A percentile compares a stretch with the other conserved stretches of the same genome.
Evolutionary conservation across 345 rosid genomes (phyloP).

Genomic region (Schrenkiella parvula): DNA sequence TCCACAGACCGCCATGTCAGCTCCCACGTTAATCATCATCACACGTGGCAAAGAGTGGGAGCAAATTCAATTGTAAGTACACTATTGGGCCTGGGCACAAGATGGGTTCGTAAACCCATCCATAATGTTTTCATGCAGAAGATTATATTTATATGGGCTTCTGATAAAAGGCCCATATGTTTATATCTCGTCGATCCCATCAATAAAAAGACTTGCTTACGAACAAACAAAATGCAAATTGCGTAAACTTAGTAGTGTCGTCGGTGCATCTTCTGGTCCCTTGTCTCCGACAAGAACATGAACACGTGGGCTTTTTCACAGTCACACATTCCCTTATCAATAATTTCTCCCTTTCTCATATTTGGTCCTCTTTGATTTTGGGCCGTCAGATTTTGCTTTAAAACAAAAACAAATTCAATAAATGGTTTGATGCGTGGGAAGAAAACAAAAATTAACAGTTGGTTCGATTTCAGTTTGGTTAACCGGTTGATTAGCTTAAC

Average conservation of each 20-base stretch:
- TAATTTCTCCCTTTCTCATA: background rate
- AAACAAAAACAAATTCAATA: too few relatives aligned
- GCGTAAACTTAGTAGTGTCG: background rate
- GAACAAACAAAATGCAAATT: background rate
- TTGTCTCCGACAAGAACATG: slow-evolving; percentile 15
- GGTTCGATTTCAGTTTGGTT: background rate
- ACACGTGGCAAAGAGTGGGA: background rate
- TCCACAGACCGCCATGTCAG: background rate
- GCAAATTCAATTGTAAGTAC: background rate
- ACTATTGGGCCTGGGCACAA: too few relatives aligned
- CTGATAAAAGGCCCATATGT: background rate
- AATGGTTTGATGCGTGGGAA: too few relatives aligned
- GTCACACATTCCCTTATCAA: slow-evolving; percentile 29
- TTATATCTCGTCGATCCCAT: background rate
- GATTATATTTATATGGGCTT: background rate
- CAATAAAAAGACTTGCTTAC: too few relatives aligned
- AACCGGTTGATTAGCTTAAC: background rate
- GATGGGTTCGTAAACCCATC: too few relatives aligned
- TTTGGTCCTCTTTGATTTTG: background rate
- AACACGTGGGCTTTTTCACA: slow-evolving; percentile 8
- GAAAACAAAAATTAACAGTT: background rate
- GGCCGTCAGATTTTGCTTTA: slow-evolving; percentile 17
- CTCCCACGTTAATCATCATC: background rate
- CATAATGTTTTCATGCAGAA: background rate
- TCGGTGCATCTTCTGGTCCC: slow-evolving; percentile 12